Conservation (phyloP, 306 rosid species). For the cucumber (Cucumis sativus) region DNA sequence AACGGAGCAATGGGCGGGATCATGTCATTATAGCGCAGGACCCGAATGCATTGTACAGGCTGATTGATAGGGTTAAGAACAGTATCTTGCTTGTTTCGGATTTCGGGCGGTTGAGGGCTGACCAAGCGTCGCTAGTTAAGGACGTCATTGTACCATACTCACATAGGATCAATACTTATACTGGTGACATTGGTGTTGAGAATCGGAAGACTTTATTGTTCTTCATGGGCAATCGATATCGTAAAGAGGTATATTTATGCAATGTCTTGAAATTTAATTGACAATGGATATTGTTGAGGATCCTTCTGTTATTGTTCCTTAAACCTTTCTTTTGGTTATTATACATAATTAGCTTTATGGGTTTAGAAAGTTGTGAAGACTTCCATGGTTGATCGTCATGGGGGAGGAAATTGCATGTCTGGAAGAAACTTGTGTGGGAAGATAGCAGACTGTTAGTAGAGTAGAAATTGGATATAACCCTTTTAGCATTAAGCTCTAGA, state of each 20-base stretch:
- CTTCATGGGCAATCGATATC: constrained; percentile 90
- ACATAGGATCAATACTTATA: constrained; percentile 48
- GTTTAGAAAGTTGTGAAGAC: neutral
- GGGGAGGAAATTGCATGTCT: neutral
- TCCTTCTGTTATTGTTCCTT: neutral
- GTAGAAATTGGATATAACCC: neutral
- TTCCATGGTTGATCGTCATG: neutral
- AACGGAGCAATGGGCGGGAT: constrained; percentile 62
- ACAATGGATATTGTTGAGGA: neutral
- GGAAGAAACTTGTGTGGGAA: neutral
- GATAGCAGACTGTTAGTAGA: neutral
- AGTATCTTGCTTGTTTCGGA: constrained; percentile 62
- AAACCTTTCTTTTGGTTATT: neutral
- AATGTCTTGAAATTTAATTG: neutral
- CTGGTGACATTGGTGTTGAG: constrained; percentile 34
- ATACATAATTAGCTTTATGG: neutral
- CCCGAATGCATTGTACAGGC: constrained; percentile 70
- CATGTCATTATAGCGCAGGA: constrained; percentile 87
- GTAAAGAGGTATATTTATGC: constrained; percentile 60
- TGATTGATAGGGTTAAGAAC: constrained; percentile 47
- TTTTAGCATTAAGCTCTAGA: neutral
- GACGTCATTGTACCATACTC: constrained; percentile 81
- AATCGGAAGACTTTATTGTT: constrained; percentile 53
- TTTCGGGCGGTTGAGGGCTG: constrained; percentile 63
- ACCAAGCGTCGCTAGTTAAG: constrained; percentile 84